These are phyloP conservation scores for Stygiomarasmius scandens DNA, from an alignment of 1,284 basidiomycete genomes.

Conservation along the genomic window DNA sequence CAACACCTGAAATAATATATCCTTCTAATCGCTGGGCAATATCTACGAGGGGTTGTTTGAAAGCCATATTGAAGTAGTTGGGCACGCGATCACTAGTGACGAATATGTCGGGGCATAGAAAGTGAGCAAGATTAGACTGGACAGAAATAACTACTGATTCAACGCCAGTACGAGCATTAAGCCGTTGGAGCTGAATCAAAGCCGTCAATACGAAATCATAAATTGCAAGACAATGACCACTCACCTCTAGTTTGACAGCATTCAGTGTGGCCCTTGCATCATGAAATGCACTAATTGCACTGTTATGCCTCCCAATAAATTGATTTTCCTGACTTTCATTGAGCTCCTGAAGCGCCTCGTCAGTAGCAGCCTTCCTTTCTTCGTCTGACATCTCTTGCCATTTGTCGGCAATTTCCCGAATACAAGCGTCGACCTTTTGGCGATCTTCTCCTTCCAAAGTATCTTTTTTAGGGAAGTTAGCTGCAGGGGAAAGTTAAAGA, in stretches of 20 bases:
- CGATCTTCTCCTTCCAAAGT: not conserved
- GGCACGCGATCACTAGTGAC: constrained; percentile 10
- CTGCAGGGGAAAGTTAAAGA: too few relatives aligned
- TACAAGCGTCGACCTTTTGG: constrained; percentile 2
- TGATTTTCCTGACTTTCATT: constrained; percentile 6
- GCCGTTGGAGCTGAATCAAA: constrained; percentile 6
- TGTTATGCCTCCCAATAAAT: constrained; percentile 6
- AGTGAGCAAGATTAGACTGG: not conserved
- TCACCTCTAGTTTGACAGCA: not conserved
- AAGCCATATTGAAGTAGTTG: constrained; percentile 10
- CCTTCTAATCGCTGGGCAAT: constrained; percentile 10
- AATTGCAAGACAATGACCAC: not conserved
- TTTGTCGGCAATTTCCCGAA: not conserved
- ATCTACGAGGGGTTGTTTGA: constrained; percentile 7
- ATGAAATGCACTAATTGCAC: constrained; percentile 9
- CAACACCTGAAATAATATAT: constrained; percentile 14
- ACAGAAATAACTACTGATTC: constrained; percentile 10
- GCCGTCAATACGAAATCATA: not conserved
- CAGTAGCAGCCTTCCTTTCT: constrained; percentile 6
- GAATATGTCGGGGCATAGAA: constrained; percentile 3
- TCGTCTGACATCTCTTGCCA: constrained; percentile 14
- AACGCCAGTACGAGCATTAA: constrained; percentile 14
- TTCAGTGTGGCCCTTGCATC: constrained; percentile 8
- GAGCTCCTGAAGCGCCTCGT: constrained; percentile 4
- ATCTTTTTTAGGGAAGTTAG: too few relatives aligned